phyloP scores from a whole-genome alignment of 176 grass and related monocot genomes.

The Calamus simplicifolius region DNA sequence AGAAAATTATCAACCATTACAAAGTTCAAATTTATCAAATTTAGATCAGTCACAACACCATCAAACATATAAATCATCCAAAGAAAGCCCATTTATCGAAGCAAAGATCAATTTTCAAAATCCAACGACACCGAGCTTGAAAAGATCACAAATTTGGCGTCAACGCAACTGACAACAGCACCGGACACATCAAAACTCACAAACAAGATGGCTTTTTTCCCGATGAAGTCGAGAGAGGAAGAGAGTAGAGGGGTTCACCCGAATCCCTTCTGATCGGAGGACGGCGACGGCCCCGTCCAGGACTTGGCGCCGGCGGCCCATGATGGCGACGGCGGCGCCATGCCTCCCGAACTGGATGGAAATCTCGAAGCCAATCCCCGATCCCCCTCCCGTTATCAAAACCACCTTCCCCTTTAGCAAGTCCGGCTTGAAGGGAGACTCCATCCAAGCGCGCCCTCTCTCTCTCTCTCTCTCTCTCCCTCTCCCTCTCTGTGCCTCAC shows the following conservation, averaged over 20 bases:
- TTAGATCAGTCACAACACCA: background rate
- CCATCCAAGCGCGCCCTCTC: slow-evolving; percentile 3
- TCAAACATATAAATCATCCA: background rate
- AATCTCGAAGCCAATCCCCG: slow-evolving; percentile 85
- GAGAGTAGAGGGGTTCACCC: slow-evolving; percentile 16
- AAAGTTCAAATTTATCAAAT: too few species aligned
- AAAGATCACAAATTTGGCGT: too few species aligned
- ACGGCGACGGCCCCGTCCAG: slow-evolving; percentile 64
- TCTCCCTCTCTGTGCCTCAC: too few species aligned
- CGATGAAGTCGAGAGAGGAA: too few species aligned
- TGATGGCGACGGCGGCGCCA: slow-evolving; percentile 66
- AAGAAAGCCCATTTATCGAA: background rate
- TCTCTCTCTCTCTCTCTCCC: background rate
- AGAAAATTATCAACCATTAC: too few species aligned
- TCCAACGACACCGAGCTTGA: too few species aligned
- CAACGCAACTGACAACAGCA: too few species aligned
- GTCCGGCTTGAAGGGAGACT: slow-evolving; percentile 68
- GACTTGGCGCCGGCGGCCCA: slow-evolving; percentile 81
- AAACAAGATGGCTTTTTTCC: too few species aligned
- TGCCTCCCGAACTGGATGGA: slow-evolving; percentile 63
- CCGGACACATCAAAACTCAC: too few species aligned
- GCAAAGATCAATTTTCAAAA: too few species aligned
- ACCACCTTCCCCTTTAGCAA: slow-evolving; percentile 65
- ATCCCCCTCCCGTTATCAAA: slow-evolving; percentile 77
- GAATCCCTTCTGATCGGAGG: slow-evolving; percentile 53